Evolutionary conservation across 805 yeast genomes (phyloP).

Genomic region (Ogataea nakhonphanomensis): DNA sequence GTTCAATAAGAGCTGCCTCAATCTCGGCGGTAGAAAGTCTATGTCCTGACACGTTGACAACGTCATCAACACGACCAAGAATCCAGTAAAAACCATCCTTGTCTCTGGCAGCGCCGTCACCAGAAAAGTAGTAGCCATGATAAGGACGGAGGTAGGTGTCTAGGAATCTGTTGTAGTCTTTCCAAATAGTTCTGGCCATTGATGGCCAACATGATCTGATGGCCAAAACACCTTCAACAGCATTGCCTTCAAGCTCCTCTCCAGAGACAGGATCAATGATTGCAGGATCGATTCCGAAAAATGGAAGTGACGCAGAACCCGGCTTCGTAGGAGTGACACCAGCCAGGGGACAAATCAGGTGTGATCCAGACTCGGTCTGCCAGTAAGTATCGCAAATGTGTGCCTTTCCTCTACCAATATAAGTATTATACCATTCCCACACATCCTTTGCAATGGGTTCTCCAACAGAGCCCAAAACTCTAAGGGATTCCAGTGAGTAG

Average conservation of each 20-base stretch:
- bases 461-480: conserved; percentile 80
- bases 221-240: conserved; percentile 79
- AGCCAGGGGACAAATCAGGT: conserved; percentile 72
- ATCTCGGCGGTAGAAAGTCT: conserved; percentile 86
- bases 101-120: conserved; percentile 89
- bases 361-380: conserved; percentile 88
- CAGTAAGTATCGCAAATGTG: conserved; percentile 82
- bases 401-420: conserved; percentile 65
- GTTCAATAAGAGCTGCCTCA: conserved; percentile 78
- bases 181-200: conserved; percentile 79
- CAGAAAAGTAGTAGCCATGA: conserved; percentile 80
- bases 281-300: conserved; percentile 74
- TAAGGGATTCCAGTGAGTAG: conserved; percentile 59
- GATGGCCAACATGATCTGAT: conserved; percentile 79
- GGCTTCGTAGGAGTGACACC: conserved; percentile 79
- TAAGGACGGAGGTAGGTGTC: conserved; percentile 83
- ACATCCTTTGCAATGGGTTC: conserved; percentile 84
- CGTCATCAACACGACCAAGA: conserved; percentile 84
- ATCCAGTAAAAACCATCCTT: conserved; percentile 84
- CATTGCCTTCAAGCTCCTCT: conserved; percentile 60
- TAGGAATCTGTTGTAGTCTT: conserved; percentile 66
- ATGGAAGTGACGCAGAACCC: conserved; percentile 81
- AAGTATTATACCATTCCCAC: conserved; percentile 82
- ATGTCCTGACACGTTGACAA: conserved; percentile 84
- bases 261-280: conserved; percentile 76